Conservation (phyloP, 2,329 filamentous ascomycete genomes). For the Lasiodiplodia gonubiensis region DNA sequence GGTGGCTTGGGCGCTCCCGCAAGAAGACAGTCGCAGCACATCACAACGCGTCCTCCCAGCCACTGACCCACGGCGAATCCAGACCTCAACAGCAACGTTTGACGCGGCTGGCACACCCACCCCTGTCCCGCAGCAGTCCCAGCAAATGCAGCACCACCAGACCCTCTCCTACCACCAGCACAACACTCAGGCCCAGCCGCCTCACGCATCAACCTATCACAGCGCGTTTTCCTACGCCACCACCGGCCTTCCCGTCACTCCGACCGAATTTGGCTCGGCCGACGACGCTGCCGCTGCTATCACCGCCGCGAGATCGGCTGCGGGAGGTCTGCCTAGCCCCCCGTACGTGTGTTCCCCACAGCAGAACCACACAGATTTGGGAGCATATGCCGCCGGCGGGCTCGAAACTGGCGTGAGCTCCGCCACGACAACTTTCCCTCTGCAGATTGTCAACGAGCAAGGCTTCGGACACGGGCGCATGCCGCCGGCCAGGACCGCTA, state of each 20-base stretch:
- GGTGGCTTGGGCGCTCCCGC: neutral
- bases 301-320: constrained; percentile 29
- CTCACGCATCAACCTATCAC: constrained; percentile 36
- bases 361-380: constrained; percentile 37
- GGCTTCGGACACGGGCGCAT: neutral
- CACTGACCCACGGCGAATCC: constrained; percentile 21
- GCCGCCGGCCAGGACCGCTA: constrained; percentile 34
- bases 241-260: constrained; percentile 43
- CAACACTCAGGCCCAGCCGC: neutral
- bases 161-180: constrained; percentile 25
- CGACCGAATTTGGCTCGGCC: constrained; percentile 47
- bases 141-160: constrained; percentile 17
- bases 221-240: constrained; percentile 42
- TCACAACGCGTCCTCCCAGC: neutral
- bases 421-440: neutral
- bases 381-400: constrained; percentile 10
- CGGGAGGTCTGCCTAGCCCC: constrained; percentile 7
- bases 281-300: constrained; percentile 39
- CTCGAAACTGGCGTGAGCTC: neutral
- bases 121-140: constrained; percentile 24
- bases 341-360: constrained; percentile 45
- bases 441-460: constrained; percentile 27
- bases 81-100: constrained; percentile 44
- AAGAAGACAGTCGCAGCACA: neutral
- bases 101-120: constrained; percentile 38